Base-by-base conservation (phyloP, 768 basidiomycete species). In the Plicaturopsis crispa region DNA sequence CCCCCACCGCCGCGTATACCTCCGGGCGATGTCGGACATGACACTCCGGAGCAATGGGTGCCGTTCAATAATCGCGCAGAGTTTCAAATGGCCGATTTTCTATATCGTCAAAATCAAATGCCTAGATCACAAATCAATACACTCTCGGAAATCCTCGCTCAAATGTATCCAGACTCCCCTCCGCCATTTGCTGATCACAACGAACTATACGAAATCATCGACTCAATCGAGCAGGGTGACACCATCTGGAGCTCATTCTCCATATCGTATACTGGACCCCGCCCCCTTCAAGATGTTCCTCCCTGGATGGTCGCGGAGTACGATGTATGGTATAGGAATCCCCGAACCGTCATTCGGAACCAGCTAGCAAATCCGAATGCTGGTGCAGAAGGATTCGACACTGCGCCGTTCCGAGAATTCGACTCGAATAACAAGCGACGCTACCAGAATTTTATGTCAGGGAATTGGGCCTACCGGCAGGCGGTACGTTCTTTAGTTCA, bases 401-500 rank as follows among this genome's bases (percentile, higher is more conserved):
- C 46, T 34, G 46, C 48, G 3, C 61, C 65, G 0, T 55, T 57
- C 26, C 42, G 49, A 8, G 51, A 54, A 4, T 45, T 48, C 22
- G 54, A 56, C 12, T 31, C 37, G 0, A 32, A 52, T 7, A 57
- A 52, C 0, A 48, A 54, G 16, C 43, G 58, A 0, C 50, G 44
- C 4, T 65, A 47, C 38, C 28, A 24, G 3, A 50, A 69, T 47
- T 45, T 71, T 12, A 66, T 69, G 61, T 66, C 64, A 0, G 68
- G 61, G 3, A 50, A 63, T 23, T 69, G 54, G 48, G 61, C 61
- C 3, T 70, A 62, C 63, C 36, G 47, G 5, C 65, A 72, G 33
- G 59, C 56, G 7, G 61, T 60, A 30, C 4, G 48, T 49, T 24
- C 16, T 33, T 40, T n/a, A n/a, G n/a, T n/a, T n/a, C n/a, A n/a